Evolutionary conservation across 768 basidiomycete species (phyloP).

Genomic region (Boletales sp.): DNA sequence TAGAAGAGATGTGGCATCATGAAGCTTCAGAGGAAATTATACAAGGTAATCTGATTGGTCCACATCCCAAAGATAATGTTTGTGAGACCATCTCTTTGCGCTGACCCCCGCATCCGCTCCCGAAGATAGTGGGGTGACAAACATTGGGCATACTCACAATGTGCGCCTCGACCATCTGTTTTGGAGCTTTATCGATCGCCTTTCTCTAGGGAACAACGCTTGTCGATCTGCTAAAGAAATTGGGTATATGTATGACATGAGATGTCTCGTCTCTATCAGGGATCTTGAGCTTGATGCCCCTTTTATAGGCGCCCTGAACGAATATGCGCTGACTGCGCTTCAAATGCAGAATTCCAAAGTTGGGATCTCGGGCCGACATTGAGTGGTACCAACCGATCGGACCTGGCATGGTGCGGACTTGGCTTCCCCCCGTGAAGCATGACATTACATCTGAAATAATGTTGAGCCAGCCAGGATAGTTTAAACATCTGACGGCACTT

Average conservation of each 20-base stretch:
- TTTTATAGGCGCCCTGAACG: constrained; percentile 44
- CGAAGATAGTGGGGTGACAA: not conserved
- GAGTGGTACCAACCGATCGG: too few species aligned
- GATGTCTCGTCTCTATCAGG: constrained; percentile 25
- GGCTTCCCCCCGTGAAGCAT: not conserved
- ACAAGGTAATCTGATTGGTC: not conserved
- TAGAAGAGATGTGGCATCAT: not conserved
- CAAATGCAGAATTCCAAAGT: constrained; percentile 41
- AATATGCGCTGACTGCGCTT: constrained; percentile 42
- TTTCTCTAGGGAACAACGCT: constrained; percentile 30
- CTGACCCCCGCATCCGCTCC: not conserved
- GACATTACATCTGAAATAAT: constrained; percentile 30
- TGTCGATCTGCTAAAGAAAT: constrained; percentile 27
- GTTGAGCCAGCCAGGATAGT: constrained; percentile 50
- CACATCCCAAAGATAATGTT: not conserved
- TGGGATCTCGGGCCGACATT: constrained; percentile 45
- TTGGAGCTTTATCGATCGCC: not conserved
- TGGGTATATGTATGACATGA: constrained; percentile 26
- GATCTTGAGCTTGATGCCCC: not conserved
- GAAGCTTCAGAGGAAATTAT: not conserved
- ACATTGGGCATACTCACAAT: too few species aligned
- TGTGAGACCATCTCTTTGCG: not conserved
- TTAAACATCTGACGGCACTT: constrained; percentile 47
- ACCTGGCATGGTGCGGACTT: constrained; percentile 36
- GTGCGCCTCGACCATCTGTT: constrained; percentile 2